Evolutionary conservation across 305 asterid species (phyloP).

Genomic region (Solanum hybrid): DNA sequence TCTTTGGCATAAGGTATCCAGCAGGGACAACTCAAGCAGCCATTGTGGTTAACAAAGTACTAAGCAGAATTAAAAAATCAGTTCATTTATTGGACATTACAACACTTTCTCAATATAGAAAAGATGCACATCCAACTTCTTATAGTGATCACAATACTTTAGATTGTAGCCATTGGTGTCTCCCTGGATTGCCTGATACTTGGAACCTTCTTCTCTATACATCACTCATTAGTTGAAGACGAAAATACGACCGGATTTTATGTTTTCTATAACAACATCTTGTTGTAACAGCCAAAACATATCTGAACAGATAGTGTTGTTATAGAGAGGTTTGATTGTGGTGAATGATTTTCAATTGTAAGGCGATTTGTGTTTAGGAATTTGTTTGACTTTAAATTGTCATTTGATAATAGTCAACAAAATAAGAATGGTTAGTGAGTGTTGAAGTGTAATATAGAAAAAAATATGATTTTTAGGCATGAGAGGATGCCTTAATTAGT

Average conservation of each 20-base stretch:
- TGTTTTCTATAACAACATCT: not conserved
- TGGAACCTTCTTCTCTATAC: constrained; percentile 76
- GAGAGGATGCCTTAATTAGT: constrained; percentile 18
- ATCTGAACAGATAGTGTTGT: not conserved
- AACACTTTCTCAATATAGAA: constrained; percentile 58
- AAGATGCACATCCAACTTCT: constrained; percentile 63
- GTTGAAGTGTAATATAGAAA: constrained; percentile 15
- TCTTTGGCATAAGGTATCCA: constrained; percentile 46
- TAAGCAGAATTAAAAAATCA: constrained; percentile 65
- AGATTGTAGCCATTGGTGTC: constrained; percentile 97
- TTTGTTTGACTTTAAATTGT: constrained; percentile 7
- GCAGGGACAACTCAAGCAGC: constrained; percentile 40
- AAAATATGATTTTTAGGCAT: constrained; percentile 7
- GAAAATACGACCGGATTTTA: rapidly evolving
- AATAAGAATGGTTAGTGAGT: not conserved
- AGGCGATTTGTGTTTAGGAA: not conserved
- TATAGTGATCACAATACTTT: constrained; percentile 57
- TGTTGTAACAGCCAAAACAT: not conserved
- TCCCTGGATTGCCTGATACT: constrained; percentile 89
- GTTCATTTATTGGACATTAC: constrained; percentile 68
- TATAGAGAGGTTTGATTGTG: not conserved
- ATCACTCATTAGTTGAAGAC: constrained; percentile 21
- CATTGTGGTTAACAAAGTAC: constrained; percentile 54
- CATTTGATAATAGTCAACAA: constrained; percentile 10
- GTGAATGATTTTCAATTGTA: not conserved